A percentile compares a stretch with the other conserved stretches of the same genome.
Evolutionary conservation across 352 stramenopile genomes (phyloP).

Genomic region (Proteromonas lacertae): DNA sequence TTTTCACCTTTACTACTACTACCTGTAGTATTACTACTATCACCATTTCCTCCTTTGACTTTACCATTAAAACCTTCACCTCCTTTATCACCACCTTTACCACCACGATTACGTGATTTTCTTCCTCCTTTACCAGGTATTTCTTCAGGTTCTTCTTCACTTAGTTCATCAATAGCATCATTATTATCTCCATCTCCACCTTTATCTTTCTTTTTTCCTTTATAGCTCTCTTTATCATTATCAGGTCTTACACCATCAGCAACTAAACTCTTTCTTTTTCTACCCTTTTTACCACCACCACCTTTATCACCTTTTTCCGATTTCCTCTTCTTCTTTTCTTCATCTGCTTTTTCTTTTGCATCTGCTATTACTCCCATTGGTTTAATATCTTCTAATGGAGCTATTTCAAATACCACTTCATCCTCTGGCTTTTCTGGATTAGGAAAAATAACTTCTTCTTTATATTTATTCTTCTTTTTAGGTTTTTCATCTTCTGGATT

Average conservation of each 20-base stretch:
- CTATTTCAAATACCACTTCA: too few relatives aligned
- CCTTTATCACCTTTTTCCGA: conserved; percentile 1
- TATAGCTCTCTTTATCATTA: not conserved
- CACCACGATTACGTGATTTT: not conserved
- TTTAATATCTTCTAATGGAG: too few relatives aligned
- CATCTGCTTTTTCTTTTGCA: too few relatives aligned
- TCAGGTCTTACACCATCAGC: not conserved
- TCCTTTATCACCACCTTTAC: not conserved
- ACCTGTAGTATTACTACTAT: not conserved
- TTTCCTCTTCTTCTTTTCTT: too few relatives aligned
- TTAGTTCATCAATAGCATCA: not conserved
- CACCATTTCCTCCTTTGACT: not conserved
- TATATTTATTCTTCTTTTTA: too few relatives aligned
- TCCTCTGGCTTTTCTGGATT: too few relatives aligned
- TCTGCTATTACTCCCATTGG: too few relatives aligned
- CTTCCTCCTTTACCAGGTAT: not conserved
- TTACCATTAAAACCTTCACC: not conserved
- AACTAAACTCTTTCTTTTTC: not conserved
- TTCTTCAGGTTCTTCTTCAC: not conserved
- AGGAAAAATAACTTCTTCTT: too few relatives aligned
- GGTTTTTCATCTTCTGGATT: too few relatives aligned
- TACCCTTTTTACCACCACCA: not conserved
- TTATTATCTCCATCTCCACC: not conserved
- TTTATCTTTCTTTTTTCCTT: not conserved
- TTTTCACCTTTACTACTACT: not conserved